A percentile compares a stretch with the other conserved stretches of the same genome.
Evolutionary conservation across 768 basidiomycete genomes (phyloP).

Genomic region (Pisolithus albus): DNA sequence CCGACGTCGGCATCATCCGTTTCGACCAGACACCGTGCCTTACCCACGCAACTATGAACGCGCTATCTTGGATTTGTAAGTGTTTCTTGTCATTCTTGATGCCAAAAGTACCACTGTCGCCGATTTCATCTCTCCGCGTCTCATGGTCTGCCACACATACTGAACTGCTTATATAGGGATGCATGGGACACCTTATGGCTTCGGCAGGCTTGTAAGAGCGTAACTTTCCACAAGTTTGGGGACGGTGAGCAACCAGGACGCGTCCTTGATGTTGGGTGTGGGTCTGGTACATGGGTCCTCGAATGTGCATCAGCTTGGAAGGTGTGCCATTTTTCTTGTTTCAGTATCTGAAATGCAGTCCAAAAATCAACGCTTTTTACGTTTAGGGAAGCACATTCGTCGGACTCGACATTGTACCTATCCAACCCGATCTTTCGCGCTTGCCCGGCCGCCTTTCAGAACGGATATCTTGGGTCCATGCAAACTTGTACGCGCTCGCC

Average conservation of each 20-base stretch:
- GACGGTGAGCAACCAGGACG: not conserved
- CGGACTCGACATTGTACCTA: constrained; percentile 64
- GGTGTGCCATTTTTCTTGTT: constrained; percentile 24
- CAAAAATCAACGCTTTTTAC: not conserved
- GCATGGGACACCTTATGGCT: constrained; percentile 59
- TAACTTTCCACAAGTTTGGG: constrained; percentile 58
- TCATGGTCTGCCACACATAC: not conserved
- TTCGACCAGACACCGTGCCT: constrained; percentile 44
- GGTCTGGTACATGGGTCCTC: constrained; percentile 70
- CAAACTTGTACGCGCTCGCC: constrained; percentile 52
- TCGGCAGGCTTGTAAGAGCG: constrained; percentile 46
- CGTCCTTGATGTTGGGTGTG: constrained; percentile 66
- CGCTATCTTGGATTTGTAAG: constrained; percentile 58
- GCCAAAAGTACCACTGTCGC: too few relatives aligned
- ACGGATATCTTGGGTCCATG: constrained; percentile 65
- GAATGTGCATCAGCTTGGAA: constrained; percentile 61
- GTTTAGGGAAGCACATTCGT: constrained; percentile 53
- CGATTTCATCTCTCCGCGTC: not conserved
- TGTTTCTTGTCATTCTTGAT: not conserved
- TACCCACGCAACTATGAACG: constrained; percentile 65
- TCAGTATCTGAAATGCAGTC: not conserved
- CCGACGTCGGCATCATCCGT: constrained; percentile 51
- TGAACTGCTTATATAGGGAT: constrained; percentile 38
- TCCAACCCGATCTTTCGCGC: constrained; percentile 61
- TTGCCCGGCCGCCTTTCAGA: constrained; percentile 53